phyloP scores from a whole-genome alignment of 331 rosid species.

The Quercus phellos region DNA sequence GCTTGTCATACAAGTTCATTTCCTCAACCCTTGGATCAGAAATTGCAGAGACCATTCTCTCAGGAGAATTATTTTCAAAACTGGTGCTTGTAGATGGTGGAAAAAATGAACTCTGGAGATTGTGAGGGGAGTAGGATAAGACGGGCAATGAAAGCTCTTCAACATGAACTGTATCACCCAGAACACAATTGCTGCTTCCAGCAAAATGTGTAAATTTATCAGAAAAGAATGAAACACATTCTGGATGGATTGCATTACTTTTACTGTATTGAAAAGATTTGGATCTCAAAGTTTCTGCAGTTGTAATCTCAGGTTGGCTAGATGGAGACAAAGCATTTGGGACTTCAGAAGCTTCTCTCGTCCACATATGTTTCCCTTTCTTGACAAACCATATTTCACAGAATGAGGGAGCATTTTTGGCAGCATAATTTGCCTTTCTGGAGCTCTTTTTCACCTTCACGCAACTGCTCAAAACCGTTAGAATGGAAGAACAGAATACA shows the following conservation, averaged over 20 bases:
- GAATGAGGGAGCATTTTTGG: slow-evolving; percentile 58
- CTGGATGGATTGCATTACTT: slow-evolving; percentile 23
- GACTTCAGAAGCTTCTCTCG: slow-evolving; percentile 63
- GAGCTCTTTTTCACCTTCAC: slow-evolving; percentile 70
- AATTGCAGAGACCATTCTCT: slow-evolving; percentile 24
- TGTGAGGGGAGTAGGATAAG: slow-evolving; percentile 23
- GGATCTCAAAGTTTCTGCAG: slow-evolving; percentile 29
- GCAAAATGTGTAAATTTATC: slow-evolving; percentile 23
- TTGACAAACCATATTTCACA: slow-evolving; percentile 82
- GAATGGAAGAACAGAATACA: slow-evolving; percentile 15
- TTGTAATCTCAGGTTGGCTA: slow-evolving; percentile 33
- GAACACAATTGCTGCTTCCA: slow-evolving; percentile 27
- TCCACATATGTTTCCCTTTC: slow-evolving; percentile 76
- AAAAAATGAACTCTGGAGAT: slow-evolving; percentile 15
- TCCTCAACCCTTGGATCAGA: slow-evolving; percentile 42
- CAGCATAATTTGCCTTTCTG: slow-evolving; percentile 62
- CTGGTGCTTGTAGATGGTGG: slow-evolving; percentile 25
- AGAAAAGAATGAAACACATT: slow-evolving; percentile 32
- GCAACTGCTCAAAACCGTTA: slow-evolving; percentile 47
- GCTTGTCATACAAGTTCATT: slow-evolving; percentile 32
- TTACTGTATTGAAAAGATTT: slow-evolving; percentile 36
- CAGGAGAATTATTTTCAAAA: slow-evolving; percentile 42
- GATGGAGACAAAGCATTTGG: slow-evolving; percentile 36
- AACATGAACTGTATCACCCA: slow-evolving; percentile 18
- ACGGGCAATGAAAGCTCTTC: slow-evolving; percentile 32